Evolutionary conservation across 176 grass and related monocot genomes (phyloP), one percentile per base, ranked within the genome.

Genomic region (Carex cristatella): DNA sequence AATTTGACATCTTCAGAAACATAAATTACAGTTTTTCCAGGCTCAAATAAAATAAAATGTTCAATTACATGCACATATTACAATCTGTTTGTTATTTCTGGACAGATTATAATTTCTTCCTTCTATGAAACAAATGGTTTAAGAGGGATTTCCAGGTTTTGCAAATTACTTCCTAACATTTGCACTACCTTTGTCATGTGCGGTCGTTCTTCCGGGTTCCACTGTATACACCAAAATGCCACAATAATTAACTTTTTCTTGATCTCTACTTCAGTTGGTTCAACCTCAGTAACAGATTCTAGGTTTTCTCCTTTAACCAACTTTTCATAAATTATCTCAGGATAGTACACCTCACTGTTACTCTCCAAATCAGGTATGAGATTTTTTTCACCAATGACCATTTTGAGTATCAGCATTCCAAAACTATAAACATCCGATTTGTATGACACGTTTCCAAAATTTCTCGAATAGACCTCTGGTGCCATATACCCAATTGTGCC

Each of bases 151-250:
- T 58, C 42, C 8, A 89, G 6, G 0, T n/a, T 46, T 56, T 85
- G 72, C 0, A n/a, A 44, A 1, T 12, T 49, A 40, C 57, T 53
- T 53, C 81, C 81, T 0, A 91, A 83, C 86, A 88, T 91, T 53
- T 88, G 82, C 48, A 91, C 82, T 0, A 73, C 89, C 69, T 83
- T 78, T 0, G 77, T 37, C 89, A 91, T 88, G 0, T 54, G 15
- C 83, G 92, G 92, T 0, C 92, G 40, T 1, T 87, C 79, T 15
- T 30, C 79, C 0, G 90, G 92, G 80, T 82, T 92, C 90, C 88
- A 94, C 14, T 92, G 90, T 70, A 94, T 88, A 8, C 92, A 94
- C 90, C 92, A 89, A 12, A 93, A 62, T 4, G 86, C 89, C 35
- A 91, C 89, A 77, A 86, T 82, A 9, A 85, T 46, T 10, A 90